Conservation (phyloP, 1,284 basidiomycete genomes). For the Leccinum olivaceoglutinosum region DNA sequence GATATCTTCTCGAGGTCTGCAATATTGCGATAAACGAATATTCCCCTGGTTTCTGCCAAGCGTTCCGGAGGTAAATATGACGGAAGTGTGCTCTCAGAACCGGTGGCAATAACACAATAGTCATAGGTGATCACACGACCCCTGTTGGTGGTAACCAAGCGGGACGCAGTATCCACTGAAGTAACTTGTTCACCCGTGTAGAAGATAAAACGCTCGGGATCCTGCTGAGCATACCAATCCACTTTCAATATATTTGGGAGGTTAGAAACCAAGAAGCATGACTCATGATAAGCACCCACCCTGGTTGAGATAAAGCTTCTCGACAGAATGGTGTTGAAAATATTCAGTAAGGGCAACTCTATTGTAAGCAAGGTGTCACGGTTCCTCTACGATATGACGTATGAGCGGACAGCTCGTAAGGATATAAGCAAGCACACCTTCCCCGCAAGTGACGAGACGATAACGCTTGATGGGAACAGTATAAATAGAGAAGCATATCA, state of each 20-base stretch:
- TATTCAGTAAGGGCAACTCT: conserved; percentile 60
- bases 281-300: conserved; percentile 23
- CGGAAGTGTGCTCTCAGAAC: conserved; percentile 65
- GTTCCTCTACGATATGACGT: conserved; percentile 11
- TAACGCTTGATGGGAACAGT: background rate
- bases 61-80: conserved; percentile 46
- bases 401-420: background rate
- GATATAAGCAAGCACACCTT: conserved; percentile 32
- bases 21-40: conserved; percentile 74
- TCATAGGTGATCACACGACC: conserved; percentile 52
- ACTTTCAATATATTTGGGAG: conserved; percentile 19
- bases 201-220: conserved; percentile 48
- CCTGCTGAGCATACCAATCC: conserved; percentile 58
- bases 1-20: conserved; percentile 61
- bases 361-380: conserved; percentile 36
- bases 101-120: conserved; percentile 66
- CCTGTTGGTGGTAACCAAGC: conserved; percentile 44
- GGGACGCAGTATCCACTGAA: conserved; percentile 40
- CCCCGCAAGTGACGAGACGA: conserved; percentile 33
- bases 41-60: conserved; percentile 39
- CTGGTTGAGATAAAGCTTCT: conserved; percentile 63
- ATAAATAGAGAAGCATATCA: background rate
- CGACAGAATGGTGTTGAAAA: conserved; percentile 59
- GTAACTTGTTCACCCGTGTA: conserved; percentile 51
- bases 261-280: background rate